Evolutionary conservation across 1,284 basidiomycete species (phyloP).

Genomic region (Cutaneotrichosporon sp.): DNA sequence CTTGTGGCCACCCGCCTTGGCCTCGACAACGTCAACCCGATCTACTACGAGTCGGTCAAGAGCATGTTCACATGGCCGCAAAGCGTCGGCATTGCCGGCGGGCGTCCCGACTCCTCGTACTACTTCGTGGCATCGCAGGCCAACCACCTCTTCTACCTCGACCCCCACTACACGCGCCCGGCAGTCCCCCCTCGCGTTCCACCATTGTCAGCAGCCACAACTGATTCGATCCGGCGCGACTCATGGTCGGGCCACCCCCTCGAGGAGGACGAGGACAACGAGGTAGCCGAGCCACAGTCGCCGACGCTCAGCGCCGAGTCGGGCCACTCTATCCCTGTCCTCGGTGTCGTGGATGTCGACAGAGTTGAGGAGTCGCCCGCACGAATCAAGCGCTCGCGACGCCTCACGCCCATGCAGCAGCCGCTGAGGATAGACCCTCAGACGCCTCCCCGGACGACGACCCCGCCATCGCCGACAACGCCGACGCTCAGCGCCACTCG

Average conservation of each 20-base stretch:
- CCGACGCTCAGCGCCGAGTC: neutral
- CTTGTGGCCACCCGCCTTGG: conserved; percentile 86
- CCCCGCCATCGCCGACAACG: conserved; percentile 7
- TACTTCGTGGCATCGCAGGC: conserved; percentile 95
- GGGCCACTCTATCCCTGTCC: conserved; percentile 15
- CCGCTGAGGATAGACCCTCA: conserved; percentile 4
- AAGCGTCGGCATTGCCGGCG: conserved; percentile 93
- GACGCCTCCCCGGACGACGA: neutral
- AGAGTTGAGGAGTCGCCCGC: conserved; percentile 17
- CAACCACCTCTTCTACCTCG: conserved; percentile 89
- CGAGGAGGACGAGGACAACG: conserved; percentile 24
- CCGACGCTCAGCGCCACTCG: conserved; percentile 11
- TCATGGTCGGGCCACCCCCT: neutral
- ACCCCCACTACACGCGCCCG: conserved; percentile 87
- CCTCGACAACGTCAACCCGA: conserved; percentile 88
- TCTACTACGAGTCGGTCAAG: conserved; percentile 95
- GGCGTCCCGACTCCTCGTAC: conserved; percentile 91
- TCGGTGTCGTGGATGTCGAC: conserved; percentile 44
- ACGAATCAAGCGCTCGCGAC: neutral
- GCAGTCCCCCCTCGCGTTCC: conserved; percentile 72
- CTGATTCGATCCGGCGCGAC: neutral
- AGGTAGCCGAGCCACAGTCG: conserved; percentile 5
- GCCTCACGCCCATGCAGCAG: conserved; percentile 8
- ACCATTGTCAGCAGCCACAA: conserved; percentile 45
- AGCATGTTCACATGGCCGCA: conserved; percentile 89